Evolutionary conservation across 192 early-diverging fungal genomes (phyloP), one percentile per base, ranked within the genome.

Genomic region (Coemansia sp.): DNA sequence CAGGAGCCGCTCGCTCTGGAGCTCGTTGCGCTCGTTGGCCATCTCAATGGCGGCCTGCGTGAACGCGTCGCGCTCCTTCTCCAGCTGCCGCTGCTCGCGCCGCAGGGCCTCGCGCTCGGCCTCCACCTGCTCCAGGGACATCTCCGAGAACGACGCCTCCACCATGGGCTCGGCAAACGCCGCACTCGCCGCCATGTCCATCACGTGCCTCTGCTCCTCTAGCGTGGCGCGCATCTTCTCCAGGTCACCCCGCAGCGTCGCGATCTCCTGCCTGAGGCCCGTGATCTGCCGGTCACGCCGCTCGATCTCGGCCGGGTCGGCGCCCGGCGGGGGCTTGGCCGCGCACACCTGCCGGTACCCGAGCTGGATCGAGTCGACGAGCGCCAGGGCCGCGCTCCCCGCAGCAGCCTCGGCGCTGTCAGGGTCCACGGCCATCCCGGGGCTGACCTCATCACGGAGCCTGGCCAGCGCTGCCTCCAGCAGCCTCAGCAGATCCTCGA

Each of bases 1-100:
- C 67, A 45, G 61, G 21, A 73, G 67, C 0, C 67, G 59, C 70
- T 73, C 67, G 28, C 66, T 53, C 74, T 77, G 67, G 9, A 88
- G 67, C 45, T 66, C 77, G 9, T 69, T 70, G 48, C 92, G 83
- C 59, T 93, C 90, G 18, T 86, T 65, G 20, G 89, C 92, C 2
- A 93, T 70, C 66, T 86, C 71, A 16, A 92, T 84, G 13, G 90
- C 90, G 5, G 88, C 88, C 38, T 90, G 86, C 0, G 90, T 88
- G 48, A 93, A 87, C 62, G 82, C 83, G 23, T 70, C 45, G 11
- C 88, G 88, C 63, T 93, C 89, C 34, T 81, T 77, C 45, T 88
- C 84, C 21, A 91, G 79, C 67, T 89, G 71, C 38, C 59, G 50
- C n/a, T 77, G 67, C 59, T 89, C 70, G 16, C 80, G 68, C 36